Evolutionary conservation across 1,284 basidiomycete genomes (phyloP).

Genomic region (Malassezia globosa): DNA sequence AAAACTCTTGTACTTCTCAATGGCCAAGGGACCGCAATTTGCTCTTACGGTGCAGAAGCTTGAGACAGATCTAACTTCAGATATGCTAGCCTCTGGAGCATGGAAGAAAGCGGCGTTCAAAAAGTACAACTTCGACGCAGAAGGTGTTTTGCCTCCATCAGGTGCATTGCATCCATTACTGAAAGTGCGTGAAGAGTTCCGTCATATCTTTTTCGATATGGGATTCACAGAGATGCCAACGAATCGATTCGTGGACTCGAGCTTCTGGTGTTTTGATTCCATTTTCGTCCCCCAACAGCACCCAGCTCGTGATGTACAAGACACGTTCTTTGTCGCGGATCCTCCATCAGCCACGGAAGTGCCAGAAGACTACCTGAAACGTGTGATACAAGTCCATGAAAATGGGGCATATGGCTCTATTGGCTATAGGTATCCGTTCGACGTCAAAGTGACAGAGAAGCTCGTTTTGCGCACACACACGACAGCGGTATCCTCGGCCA

Average conservation of each 20-base stretch:
- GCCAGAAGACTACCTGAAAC: conserved; percentile 72
- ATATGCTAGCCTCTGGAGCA: conserved; percentile 67
- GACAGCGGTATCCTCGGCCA: conserved; percentile 83
- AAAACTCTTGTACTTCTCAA: conserved; percentile 87
- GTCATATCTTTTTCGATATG: conserved; percentile 98
- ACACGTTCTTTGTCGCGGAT: conserved; percentile 98
- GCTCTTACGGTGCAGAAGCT: conserved; percentile 84
- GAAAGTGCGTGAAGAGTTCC: conserved; percentile 95
- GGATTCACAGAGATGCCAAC: conserved; percentile 99
- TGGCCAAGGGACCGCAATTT: conserved; percentile 75
- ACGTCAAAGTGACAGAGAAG: conserved; percentile 75
- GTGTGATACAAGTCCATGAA: conserved; percentile 79
- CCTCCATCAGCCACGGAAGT: conserved; percentile 67
- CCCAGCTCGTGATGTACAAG: conserved; percentile 92
- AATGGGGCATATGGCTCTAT: conserved; percentile 83
- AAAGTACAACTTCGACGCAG: conserved; percentile 97
- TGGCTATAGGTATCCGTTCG: conserved; percentile 98
- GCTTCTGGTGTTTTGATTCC: conserved; percentile 99
- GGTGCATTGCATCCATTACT: conserved; percentile 91
- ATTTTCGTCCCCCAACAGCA: conserved; percentile 98
- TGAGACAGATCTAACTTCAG: conserved; percentile 93
- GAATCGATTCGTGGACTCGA: conserved; percentile 90
- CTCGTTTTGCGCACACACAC: conserved; percentile 93
- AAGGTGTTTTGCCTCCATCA: conserved; percentile 72
- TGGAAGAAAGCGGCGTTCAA: conserved; percentile 58